Percentiles rank a stretch among this genome's conserved stretches.
These are phyloP conservation scores for Musa beccarii DNA, from an alignment of 176 grass and related monocot genomes.

Conservation along the genomic window DNA sequence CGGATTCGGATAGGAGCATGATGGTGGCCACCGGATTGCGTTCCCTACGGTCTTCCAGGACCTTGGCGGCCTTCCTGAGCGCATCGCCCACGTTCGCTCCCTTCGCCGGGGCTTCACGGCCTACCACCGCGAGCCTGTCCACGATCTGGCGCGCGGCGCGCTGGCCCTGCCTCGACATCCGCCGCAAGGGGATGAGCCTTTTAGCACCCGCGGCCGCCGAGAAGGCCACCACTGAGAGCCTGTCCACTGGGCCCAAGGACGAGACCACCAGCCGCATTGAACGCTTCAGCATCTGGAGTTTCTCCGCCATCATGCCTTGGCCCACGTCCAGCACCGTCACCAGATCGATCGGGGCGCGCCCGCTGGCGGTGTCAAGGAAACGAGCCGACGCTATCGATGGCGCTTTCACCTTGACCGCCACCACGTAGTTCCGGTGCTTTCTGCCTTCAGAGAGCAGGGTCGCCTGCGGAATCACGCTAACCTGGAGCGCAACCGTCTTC, in stretches of 20 bases:
- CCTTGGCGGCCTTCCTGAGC: constrained; percentile 83
- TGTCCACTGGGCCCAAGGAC: constrained; percentile 58
- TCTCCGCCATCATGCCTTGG: constrained; percentile 77
- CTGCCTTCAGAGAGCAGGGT: constrained; percentile 50
- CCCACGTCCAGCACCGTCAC: constrained; percentile 85
- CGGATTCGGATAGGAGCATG: constrained; percentile 80
- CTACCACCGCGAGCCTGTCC: constrained; percentile 59
- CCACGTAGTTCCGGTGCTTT: constrained; percentile 67
- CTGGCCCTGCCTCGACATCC: constrained; percentile 83
- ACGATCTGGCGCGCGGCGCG: constrained; percentile 68
- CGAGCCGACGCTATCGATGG: constrained; percentile 30
- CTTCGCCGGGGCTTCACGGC: constrained; percentile 24
- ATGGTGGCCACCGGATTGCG: constrained; percentile 84
- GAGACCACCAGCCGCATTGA: constrained; percentile 66
- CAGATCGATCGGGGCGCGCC: constrained; percentile 52
- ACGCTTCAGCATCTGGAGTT: constrained; percentile 83
- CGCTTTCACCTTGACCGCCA: constrained; percentile 71
- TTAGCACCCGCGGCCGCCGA: constrained; percentile 66
- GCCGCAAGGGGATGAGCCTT: constrained; percentile 57
- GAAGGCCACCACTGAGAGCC: constrained; percentile 82
- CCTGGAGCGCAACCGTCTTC: constrained; percentile 17
- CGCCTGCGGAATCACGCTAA: constrained; percentile 43
- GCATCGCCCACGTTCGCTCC: constrained; percentile 54
- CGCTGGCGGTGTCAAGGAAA: constrained; percentile 18
- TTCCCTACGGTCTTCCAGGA: constrained; percentile 74